phyloP scores from a whole-genome alignment of 306 rosid species.

The Quercus suber region DNA sequence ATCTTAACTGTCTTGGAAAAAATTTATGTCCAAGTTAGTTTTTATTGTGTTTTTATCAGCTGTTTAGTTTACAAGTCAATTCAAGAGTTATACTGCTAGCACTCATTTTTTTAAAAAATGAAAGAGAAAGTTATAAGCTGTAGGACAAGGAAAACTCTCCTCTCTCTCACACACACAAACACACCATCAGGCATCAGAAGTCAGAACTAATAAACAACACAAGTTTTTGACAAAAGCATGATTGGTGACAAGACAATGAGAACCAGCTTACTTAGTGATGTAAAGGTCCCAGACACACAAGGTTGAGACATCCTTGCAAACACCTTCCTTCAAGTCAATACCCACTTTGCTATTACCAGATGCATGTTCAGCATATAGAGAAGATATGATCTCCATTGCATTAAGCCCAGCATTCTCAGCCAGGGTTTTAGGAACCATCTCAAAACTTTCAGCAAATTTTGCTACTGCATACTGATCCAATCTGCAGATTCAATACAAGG shows the following conservation, averaged over 20 bases:
- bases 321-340: conserved; percentile 75
- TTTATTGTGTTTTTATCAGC: no score
- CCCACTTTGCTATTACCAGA: conserved; percentile 88
- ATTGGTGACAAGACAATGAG: neutral
- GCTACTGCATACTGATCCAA: conserved; percentile 98
- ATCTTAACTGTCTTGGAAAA: no score
- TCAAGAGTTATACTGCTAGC: no score
- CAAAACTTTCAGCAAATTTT: conserved; percentile 94
- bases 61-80: no score
- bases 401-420: conserved; percentile 97
- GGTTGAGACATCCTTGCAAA: conserved; percentile 70
- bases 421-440: conserved; percentile 86
- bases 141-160: no score
- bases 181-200: neutral
- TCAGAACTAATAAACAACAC: neutral
- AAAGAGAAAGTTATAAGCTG: no score
- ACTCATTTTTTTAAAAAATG: no score
- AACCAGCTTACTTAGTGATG: conserved; percentile 67
- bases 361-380: conserved; percentile 96
- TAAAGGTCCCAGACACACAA: conserved; percentile 75
- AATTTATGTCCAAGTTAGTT: no score
- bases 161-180: no score
- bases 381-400: conserved; percentile 95
- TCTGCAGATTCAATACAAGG: conserved; percentile 47
- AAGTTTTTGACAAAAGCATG: neutral